These are phyloP conservation scores for Vararia minispora DNA, from an alignment of 768 basidiomycete species.

Conservation along the genomic window DNA sequence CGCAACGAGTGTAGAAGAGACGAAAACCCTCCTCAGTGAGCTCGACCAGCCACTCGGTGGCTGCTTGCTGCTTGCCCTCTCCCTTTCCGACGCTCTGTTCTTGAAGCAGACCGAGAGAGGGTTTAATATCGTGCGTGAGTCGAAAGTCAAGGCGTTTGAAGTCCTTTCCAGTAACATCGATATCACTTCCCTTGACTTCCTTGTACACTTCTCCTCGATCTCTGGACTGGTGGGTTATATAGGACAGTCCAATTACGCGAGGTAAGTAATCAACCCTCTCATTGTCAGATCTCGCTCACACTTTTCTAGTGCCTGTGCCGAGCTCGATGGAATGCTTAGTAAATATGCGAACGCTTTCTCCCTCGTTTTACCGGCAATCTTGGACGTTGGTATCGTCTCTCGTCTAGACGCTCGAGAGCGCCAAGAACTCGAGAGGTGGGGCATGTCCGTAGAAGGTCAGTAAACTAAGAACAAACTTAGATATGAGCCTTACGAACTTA, in stretches of 20 bases:
- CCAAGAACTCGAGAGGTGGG: too few relatives aligned
- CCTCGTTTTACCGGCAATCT: constrained; percentile 3
- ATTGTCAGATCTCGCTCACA: neutral
- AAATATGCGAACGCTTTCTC: constrained; percentile 3
- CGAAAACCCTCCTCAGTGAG: neutral
- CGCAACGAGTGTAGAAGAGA: constrained; percentile 2
- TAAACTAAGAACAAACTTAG: too few relatives aligned
- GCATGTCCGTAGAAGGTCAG: too few relatives aligned
- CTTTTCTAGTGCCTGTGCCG: constrained; percentile 8
- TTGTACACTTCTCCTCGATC: constrained; percentile 14
- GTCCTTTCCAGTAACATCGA: constrained; percentile 3
- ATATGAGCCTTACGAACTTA: neutral
- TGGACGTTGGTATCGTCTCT: constrained; percentile 3
- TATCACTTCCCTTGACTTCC: constrained; percentile 10
- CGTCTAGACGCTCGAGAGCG: neutral
- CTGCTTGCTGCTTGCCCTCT: constrained; percentile 11
- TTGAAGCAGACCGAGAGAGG: constrained; percentile 8
- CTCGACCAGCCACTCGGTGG: constrained; percentile 10
- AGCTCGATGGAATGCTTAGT: constrained; percentile 3
- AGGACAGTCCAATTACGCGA: constrained; percentile 13
- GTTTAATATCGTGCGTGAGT: constrained; percentile 3
- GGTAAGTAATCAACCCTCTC: constrained; percentile 3
- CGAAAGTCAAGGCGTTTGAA: constrained; percentile 8
- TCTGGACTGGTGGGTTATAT: constrained; percentile 11
- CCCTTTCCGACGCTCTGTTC: constrained; percentile 11